Percentiles rank a stretch among this genome's conserved stretches.
Conservation (phyloP, 345 rosid genomes). For the Rhodomyrtus tomentosa region DNA sequence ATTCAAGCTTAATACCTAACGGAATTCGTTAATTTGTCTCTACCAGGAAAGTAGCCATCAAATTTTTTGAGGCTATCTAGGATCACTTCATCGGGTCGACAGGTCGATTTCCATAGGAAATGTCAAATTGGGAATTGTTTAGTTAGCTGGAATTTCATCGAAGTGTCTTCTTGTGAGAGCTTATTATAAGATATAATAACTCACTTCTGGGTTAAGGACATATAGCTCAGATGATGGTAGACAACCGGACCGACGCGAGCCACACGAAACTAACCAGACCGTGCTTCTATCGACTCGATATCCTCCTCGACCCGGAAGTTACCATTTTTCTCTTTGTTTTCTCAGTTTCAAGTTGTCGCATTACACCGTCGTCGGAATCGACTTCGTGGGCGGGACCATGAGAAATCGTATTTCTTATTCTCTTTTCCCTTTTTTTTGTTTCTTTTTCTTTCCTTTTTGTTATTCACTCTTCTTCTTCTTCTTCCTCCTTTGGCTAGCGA, state of each 20-base stretch:
- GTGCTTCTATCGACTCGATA: neutral
- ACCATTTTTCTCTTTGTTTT: no score
- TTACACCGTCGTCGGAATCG: no score
- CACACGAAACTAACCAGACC: neutral
- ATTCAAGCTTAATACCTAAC: neutral
- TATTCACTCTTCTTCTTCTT: no score
- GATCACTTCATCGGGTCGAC: neutral
- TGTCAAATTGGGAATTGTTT: neutral
- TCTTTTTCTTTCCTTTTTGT: no score
- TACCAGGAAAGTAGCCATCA: neutral
- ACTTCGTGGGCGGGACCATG: no score
- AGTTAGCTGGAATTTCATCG: neutral
- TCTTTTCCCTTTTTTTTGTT: no score
- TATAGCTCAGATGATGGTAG: neutral
- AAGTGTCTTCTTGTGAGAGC: neutral
- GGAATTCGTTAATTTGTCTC: neutral
- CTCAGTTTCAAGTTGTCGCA: no score
- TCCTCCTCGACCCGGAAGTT: no score
- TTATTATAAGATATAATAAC: no score
- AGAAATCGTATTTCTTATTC: no score
- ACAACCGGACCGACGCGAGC: rapidly evolving
- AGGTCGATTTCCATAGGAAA: neutral
- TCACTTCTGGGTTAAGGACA: neutral
- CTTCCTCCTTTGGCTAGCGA: no score
- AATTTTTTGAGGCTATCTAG: neutral